Evolutionary conservation across 371 early-diverging fungal genomes (phyloP).

Genomic region (Syncephalastrum racemosum): DNA sequence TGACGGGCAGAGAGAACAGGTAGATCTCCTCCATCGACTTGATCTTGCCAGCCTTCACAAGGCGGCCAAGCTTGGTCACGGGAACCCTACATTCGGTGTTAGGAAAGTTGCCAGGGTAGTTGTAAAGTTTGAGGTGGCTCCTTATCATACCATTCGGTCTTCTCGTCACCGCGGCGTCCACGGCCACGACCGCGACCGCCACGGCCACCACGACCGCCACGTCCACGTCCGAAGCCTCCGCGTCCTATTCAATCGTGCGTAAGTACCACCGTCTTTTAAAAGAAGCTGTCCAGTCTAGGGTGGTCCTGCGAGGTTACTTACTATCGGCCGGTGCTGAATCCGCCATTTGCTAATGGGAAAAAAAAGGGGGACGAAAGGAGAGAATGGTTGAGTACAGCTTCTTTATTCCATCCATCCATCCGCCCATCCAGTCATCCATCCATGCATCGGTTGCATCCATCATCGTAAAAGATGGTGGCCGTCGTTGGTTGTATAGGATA

Average conservation of each 20-base stretch:
- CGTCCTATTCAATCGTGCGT: slow-evolving; percentile 40
- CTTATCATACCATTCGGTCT: slow-evolving; percentile 73
- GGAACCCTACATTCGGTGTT: slow-evolving; percentile 61
- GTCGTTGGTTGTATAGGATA: too few relatives aligned
- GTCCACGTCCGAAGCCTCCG: slow-evolving; percentile 87
- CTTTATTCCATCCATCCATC: slow-evolving; percentile 10
- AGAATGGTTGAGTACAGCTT: not conserved
- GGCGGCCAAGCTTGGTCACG: slow-evolving; percentile 97
- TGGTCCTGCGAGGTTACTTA: slow-evolving; percentile 22
- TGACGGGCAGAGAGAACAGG: slow-evolving; percentile 97
- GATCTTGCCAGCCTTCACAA: slow-evolving; percentile 94
- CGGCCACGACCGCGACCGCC: slow-evolving; percentile 79
- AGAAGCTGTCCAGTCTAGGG: not conserved
- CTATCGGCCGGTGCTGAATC: slow-evolving; percentile 80
- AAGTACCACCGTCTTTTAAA: not conserved
- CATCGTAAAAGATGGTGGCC: too few relatives aligned
- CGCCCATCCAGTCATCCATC: slow-evolving; percentile 15
- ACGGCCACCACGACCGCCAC: slow-evolving; percentile 78
- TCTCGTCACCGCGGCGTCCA: slow-evolving; percentile 84
- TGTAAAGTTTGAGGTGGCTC: not conserved
- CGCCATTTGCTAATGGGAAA: slow-evolving; percentile 61
- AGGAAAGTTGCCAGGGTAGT: not conserved
- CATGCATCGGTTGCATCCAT: slow-evolving; percentile 9
- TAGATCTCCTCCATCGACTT: slow-evolving; percentile 96
- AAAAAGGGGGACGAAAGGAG: slow-evolving; percentile 1